These are phyloP conservation scores for Hyaloscypha finlandica DNA, from an alignment of 495 filamentous ascomycete genomes.

Conservation along the genomic window DNA sequence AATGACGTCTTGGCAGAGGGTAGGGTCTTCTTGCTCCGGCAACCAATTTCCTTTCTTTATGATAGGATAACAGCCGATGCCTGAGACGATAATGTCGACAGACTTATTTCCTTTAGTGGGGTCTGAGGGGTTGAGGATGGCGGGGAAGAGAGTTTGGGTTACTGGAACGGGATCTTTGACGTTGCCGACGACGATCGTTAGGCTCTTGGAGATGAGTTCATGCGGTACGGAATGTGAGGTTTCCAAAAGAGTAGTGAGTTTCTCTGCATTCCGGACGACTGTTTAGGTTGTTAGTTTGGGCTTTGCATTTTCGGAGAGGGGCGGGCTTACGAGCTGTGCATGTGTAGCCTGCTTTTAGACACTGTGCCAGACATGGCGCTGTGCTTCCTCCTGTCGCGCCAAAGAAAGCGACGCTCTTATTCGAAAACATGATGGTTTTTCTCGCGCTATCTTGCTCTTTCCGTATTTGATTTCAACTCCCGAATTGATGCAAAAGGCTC, in stretches of 20 bases:
- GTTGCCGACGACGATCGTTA: slow-evolving; percentile 16
- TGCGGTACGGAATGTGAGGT: not conserved
- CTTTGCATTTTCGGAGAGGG: not conserved
- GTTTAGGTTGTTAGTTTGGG: not conserved
- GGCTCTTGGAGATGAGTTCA: not conserved
- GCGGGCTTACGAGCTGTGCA: slow-evolving; percentile 15
- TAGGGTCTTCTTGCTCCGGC: slow-evolving; percentile 6
- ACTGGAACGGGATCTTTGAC: not conserved
- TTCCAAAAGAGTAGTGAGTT: slow-evolving; percentile 17
- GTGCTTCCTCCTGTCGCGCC: slow-evolving; percentile 16
- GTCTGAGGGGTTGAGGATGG: slow-evolving; percentile 1
- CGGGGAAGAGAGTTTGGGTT: slow-evolving; percentile 12
- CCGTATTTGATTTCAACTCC: too few species aligned
- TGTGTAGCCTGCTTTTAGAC: slow-evolving; percentile 12
- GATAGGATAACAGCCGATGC: slow-evolving; percentile 11
- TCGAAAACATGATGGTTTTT: not conserved
- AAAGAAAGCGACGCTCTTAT: slow-evolving; percentile 13
- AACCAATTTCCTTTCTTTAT: not conserved
- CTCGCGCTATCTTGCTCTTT: too few species aligned
- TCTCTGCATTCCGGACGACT: slow-evolving; percentile 16
- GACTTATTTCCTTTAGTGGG: not conserved
- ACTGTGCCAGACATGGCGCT: slow-evolving; percentile 1
- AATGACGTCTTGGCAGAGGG: slow-evolving; percentile 13
- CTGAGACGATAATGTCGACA: slow-evolving; percentile 12
- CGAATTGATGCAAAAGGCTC: too few species aligned